A percentile compares a stretch with the other conserved stretches of the same genome.
Conservation (phyloP, 2,329 filamentous ascomycete species). For the Penicillium nordicum region DNA sequence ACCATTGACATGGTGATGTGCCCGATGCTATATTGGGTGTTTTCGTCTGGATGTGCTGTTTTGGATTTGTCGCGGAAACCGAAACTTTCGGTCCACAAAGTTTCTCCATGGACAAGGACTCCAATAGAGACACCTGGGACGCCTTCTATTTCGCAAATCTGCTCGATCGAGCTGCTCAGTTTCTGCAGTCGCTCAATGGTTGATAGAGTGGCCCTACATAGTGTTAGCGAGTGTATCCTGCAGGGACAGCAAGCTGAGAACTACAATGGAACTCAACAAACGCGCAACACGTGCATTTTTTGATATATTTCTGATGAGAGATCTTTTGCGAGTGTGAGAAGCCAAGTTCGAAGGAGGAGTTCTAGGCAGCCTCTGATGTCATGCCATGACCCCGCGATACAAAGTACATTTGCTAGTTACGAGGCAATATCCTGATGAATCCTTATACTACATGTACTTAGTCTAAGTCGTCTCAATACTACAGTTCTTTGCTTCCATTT, state of each 20-base stretch:
- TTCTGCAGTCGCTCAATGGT: not conserved
- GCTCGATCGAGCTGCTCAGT: not conserved
- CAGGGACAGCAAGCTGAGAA: not conserved
- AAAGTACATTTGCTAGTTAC: not conserved
- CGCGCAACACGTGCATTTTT: not conserved
- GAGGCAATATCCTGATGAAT: too few relatives aligned
- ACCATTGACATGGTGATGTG: not conserved
- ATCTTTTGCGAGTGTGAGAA: not conserved
- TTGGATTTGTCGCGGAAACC: not conserved
- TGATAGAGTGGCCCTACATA: not conserved
- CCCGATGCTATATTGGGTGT: slow-evolving; percentile 1
- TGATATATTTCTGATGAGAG: not conserved
- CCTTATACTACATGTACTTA: too few relatives aligned
- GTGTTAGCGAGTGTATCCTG: not conserved
- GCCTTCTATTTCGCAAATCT: not conserved
- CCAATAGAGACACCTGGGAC: slow-evolving; percentile 2
- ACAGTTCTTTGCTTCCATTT: too few relatives aligned
- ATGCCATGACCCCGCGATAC: not conserved
- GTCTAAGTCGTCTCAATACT: too few relatives aligned
- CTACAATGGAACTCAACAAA: too few relatives aligned
- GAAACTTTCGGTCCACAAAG: not conserved
- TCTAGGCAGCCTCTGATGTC: not conserved
- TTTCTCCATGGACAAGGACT: not conserved
- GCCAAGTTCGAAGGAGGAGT: not conserved
- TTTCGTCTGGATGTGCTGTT: not conserved